Percentiles rank a stretch among this genome's conserved stretches.
Evolutionary conservation across 352 stramenopile species (phyloP).

Genomic region (Saprolegnia diclina): DNA sequence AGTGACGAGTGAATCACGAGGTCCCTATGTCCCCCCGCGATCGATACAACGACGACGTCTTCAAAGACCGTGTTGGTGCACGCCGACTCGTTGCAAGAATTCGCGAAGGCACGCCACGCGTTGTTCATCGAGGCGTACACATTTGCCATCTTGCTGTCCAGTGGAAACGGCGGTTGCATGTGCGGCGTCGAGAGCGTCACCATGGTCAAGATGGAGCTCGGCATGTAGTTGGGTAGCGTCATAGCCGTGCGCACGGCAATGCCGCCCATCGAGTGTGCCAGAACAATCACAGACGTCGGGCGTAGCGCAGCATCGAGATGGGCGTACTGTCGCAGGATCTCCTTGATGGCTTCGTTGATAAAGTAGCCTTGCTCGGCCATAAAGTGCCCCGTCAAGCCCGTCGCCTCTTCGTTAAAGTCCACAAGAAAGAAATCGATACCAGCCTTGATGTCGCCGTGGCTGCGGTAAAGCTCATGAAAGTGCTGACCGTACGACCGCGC

Average conservation of each 20-base stretch:
- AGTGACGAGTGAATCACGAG: conserved; percentile 56
- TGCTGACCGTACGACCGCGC: conserved; percentile 69
- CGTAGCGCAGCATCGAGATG: conserved; percentile 35
- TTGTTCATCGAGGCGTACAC: conserved; percentile 42
- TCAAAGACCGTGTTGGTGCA: neutral
- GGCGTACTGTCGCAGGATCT: conserved; percentile 71
- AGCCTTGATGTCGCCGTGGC: conserved; percentile 21
- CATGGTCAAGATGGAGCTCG: conserved; percentile 67
- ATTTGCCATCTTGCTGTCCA: conserved; percentile 56
- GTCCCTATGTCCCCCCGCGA: conserved; percentile 79
- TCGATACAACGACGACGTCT: conserved; percentile 47
- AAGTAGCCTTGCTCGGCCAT: conserved; percentile 64
- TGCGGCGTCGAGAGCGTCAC: conserved; percentile 67
- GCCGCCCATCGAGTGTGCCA: conserved; percentile 83
- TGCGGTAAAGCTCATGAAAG: conserved; percentile 48
- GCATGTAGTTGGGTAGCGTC: conserved; percentile 67
- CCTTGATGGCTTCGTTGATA: conserved; percentile 62
- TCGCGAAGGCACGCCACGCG: neutral
- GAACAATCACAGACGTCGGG: conserved; percentile 61
- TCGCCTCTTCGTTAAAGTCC: conserved; percentile 73
- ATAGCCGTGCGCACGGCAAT: conserved; percentile 60
- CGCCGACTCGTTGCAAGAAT: neutral
- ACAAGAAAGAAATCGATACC: conserved; percentile 75
- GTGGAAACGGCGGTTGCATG: conserved; percentile 44
- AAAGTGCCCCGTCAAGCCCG: conserved; percentile 59